Conservation (phyloP, 139 green algal genomes). For the Chlorella sp. region DNA sequence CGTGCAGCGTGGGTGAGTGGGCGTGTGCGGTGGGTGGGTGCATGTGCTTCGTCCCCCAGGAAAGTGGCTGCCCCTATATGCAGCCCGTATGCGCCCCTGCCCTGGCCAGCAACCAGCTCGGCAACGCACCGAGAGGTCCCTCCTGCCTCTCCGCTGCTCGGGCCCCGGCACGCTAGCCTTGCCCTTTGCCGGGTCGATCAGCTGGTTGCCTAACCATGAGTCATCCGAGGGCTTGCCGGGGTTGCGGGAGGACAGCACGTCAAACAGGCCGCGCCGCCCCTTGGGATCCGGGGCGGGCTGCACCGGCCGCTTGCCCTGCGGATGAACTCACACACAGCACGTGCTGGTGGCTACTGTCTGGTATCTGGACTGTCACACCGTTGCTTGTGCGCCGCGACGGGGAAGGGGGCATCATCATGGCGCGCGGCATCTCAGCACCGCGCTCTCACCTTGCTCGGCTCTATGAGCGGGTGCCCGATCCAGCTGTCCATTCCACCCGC, state of each 20-base stretch:
- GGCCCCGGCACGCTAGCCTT: conserved; percentile 19
- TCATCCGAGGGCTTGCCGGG: conserved; percentile 26
- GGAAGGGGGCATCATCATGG: too few relatives aligned
- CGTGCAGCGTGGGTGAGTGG: too few relatives aligned
- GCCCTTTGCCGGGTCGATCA: conserved; percentile 36
- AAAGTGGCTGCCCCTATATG: too few relatives aligned
- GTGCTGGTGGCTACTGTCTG: too few relatives aligned
- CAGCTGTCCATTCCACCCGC: conserved; percentile 22
- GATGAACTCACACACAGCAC: neutral
- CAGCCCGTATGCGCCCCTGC: too few relatives aligned
- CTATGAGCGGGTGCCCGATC: conserved; percentile 24
- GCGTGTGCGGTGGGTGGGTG: too few relatives aligned
- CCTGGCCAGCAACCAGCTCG: too few relatives aligned
- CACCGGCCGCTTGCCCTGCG: conserved; percentile 21
- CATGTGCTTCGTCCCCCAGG: too few relatives aligned
- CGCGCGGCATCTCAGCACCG: too few relatives aligned
- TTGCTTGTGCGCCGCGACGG: too few relatives aligned
- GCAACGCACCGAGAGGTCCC: conserved; percentile 28
- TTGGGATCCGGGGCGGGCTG: conserved; percentile 20
- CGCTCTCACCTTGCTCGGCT: conserved; percentile 9
- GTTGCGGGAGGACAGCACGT: conserved; percentile 33
- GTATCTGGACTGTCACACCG: too few relatives aligned
- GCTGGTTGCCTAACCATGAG: conserved; percentile 36
- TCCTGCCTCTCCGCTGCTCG: conserved; percentile 23
- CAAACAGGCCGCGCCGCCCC: conserved; percentile 36